Base-by-base conservation (phyloP, 257 asterid species). In the Echites panduratus region DNA sequence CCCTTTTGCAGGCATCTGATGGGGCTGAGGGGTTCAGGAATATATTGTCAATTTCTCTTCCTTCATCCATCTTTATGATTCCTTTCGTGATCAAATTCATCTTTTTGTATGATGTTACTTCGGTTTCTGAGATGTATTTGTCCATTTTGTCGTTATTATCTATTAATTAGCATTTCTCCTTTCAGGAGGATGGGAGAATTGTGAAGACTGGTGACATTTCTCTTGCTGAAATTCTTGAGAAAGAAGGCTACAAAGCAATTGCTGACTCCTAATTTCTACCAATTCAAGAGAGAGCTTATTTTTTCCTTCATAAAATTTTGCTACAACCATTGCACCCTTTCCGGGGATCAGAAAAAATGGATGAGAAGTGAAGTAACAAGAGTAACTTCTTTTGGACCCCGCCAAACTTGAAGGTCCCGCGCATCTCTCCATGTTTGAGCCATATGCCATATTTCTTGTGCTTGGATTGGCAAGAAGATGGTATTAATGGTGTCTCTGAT, bases 101-200 rank as follows among this genome's bases (percentile, higher is more conserved):
- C 38, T 27, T 49, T 5, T 2, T 70, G 40, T 50, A 5, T n/a
- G n/a, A 32, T n/a, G 48, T 57, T 40, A 12, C 57, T 56, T 10
- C 11, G 57, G 50, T 77, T 50, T 53, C 26, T 66, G 8, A 12
- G 45, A 9, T 7, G 22, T 73, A 24, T 69, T 50, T 58, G 41
- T 50, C 24, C 66, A 5, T 70, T 27, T 38, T 52, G 24, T 32
- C 41, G 56, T 38, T 19, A 16, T 16, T 3, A 61, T 64, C n/a
- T 29, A 13, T 71, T 57, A 26, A 65, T 32, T 32, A 40, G 16
- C 40, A 24, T 44, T 58, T 68, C 35, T 43, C 40, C 41, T 70
- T 82, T 73, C 86, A 92, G 98, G 96, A 89, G 88, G 85, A 91
- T 40, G 98, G 97, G 73, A 84, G 84, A 88, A 91, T 94, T 76